Evolutionary conservation across 352 stramenopile species (phyloP), one percentile per base, ranked within the genome.

Genomic region (Pythium apleroticum): DNA sequence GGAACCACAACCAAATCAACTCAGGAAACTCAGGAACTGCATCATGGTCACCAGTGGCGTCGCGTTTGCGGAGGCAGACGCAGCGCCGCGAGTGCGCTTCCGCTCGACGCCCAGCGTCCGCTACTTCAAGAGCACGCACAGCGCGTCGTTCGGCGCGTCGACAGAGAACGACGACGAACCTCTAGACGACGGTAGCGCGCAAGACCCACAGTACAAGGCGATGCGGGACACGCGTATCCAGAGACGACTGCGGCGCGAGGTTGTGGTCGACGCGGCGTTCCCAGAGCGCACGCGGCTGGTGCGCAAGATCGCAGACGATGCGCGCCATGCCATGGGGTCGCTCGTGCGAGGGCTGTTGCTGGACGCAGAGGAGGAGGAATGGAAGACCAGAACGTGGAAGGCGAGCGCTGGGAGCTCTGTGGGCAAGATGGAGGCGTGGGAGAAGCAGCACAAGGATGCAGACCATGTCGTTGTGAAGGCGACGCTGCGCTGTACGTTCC

Each of bases 71-170:
- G 61, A 57, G 41, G 61, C 61, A 20, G 60, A 68, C 15, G 39
- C n/a, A n/a, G n/a, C 39, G 17, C 39, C 39, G 61, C 61, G 53
- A 43, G 61, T 68, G 27, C 56, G 41, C 41, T 68, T 68, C 53
- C 61, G 61, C 39, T 33, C 48, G 52, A 68, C 61, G 52, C 61
- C 61, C n/a, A 45, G 41, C n/a, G 61, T 68, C 27, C 61, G 61
- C 20, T 68, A 68, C 61, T 68, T 62, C 33, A 61, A 62, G 28
- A 62, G 52, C 61, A 62, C 61, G 31, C 61, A 62, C 43, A 68
- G 20, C 4, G 61, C 61, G 17, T 62, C 61, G 4, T 68, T 68
- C 30, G 52, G 50, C 15, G 15, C 17, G 22, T 53, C 28, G 39
- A 48, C 57, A 28, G 35, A 41, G 35, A 41, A 49, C 52, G 52